Percentiles rank a stretch among this genome's conserved stretches.
These are phyloP conservation scores for Allomyces javanicus DNA, from an alignment of 192 early-diverging fungal species.

Conservation along the genomic window DNA sequence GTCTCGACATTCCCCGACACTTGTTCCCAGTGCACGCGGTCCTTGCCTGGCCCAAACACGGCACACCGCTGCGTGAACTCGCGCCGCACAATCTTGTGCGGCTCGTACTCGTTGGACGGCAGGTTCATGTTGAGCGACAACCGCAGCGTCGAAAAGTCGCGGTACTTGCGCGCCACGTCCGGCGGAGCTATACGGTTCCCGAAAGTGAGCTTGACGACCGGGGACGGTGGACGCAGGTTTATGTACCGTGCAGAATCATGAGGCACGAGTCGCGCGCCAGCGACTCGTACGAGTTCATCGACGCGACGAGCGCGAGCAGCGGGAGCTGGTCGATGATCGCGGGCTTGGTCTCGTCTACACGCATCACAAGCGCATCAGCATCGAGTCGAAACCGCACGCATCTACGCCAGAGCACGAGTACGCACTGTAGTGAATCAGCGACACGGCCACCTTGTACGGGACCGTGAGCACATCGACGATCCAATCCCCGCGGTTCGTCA, in stretches of 20 bases:
- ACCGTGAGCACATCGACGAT: no score
- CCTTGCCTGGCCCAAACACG: neutral
- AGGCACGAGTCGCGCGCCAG: neutral
- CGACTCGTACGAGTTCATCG: neutral
- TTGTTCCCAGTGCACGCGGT: neutral
- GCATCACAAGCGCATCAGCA: neutral
- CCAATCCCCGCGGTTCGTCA: neutral
- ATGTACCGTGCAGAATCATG: neutral
- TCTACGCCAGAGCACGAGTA: neutral
- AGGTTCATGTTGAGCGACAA: neutral
- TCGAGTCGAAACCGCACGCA: neutral
- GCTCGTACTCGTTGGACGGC: neutral
- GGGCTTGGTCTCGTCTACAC: neutral
- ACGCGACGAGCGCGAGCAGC: neutral
- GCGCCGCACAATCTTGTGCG: neutral
- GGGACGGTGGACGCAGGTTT: neutral
- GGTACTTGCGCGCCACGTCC: neutral
- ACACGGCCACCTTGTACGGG: no score
- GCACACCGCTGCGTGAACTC: neutral
- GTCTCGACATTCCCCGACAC: neutral
- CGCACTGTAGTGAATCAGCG: no score
- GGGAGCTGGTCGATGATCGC: neutral
- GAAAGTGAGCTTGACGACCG: neutral
- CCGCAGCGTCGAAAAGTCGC: neutral
- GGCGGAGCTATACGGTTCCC: neutral